phyloP scores from a whole-genome alignment of 2,329 filamentous ascomycete species.

The Tolypocladium album region DNA sequence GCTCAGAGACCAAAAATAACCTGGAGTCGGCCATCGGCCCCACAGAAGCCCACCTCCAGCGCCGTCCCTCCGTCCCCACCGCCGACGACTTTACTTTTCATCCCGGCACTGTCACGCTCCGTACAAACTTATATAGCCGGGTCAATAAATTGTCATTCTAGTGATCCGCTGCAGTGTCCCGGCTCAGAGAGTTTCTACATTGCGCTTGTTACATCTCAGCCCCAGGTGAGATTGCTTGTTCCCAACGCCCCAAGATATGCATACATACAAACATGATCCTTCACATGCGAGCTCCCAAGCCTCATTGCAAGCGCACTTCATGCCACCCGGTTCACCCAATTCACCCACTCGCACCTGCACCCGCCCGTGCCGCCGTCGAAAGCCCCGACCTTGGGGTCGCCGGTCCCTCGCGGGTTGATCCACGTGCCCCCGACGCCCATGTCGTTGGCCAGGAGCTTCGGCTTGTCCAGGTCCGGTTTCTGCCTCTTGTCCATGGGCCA shows the following conservation, averaged over 20 bases:
- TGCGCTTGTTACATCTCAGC: not conserved
- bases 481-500: slow-evolving; percentile 38
- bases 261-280: not conserved
- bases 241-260: not conserved
- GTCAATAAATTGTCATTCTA: too few species aligned
- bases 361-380: slow-evolving; percentile 54
- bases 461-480: slow-evolving; percentile 30
- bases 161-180: not conserved
- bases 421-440: slow-evolving; percentile 38
- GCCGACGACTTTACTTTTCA: not conserved
- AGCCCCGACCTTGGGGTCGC: slow-evolving; percentile 41
- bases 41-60: not conserved
- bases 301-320: not conserved
- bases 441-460: slow-evolving; percentile 36
- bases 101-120: not conserved
- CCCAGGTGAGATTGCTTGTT: not conserved
- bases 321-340: slow-evolving; percentile 24
- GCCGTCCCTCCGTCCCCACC: not conserved
- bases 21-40: not conserved
- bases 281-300: not conserved
- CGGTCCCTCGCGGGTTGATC: slow-evolving; percentile 38
- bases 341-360: slow-evolving; percentile 51
- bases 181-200: not conserved
- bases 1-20: not conserved
- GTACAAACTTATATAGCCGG: too few species aligned